Evolutionary conservation across 441 rosid genomes (phyloP).

Genomic region (Melastoma candidum): DNA sequence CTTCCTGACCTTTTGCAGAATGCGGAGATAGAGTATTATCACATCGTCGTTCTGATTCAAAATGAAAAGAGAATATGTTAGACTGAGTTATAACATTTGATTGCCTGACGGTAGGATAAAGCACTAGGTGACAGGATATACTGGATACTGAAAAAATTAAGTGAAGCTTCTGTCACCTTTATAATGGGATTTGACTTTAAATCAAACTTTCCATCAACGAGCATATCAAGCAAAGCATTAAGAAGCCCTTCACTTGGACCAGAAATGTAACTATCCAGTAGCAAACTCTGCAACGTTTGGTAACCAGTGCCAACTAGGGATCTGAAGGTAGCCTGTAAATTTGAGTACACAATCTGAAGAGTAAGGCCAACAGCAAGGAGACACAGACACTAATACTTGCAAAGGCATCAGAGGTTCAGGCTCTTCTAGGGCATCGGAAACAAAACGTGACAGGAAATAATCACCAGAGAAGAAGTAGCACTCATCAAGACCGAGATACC

Average conservation of each 20-base stretch:
- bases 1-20: conserved; percentile 94
- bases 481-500: no score
- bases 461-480: no score
- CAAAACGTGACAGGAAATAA: no score
- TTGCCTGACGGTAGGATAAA: background rate
- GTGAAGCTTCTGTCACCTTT: conserved; percentile 42
- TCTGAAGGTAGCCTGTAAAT: conserved; percentile 78
- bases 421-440: no score
- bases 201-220: conserved; percentile 95
- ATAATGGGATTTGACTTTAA: conserved; percentile 52
- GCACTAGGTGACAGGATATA: no score
- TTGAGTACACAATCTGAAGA: conserved; percentile 3
- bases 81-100: conserved; percentile 8
- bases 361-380: background rate
- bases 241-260: conserved; percentile 79
- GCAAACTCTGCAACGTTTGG: conserved; percentile 87
- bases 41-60: conserved; percentile 94
- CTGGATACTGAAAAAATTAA: conserved; percentile 9
- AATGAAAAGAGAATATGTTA: conserved; percentile 22
- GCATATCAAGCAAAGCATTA: conserved; percentile 94
- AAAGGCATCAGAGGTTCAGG: no score
- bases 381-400: no score
- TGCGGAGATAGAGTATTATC: conserved; percentile 78
- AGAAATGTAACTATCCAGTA: conserved; percentile 84
- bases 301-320: conserved; percentile 96